These are phyloP conservation scores for Omphalotus olearius DNA, from an alignment of 1,284 basidiomycete genomes.

Conservation along the genomic window DNA sequence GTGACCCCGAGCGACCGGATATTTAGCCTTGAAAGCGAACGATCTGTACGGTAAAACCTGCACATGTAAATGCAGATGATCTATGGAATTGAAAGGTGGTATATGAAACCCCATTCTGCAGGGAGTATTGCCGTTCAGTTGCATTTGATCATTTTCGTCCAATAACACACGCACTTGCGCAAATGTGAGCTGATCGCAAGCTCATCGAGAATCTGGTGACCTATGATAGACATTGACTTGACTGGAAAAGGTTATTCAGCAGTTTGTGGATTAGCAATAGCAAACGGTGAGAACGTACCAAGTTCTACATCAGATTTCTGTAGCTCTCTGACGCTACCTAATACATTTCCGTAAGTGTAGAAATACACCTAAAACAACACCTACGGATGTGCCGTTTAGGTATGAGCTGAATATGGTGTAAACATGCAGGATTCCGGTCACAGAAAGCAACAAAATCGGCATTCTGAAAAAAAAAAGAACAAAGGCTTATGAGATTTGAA, in stretches of 20 bases:
- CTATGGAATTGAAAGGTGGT: constrained; percentile 76
- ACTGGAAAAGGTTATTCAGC: constrained; percentile 34
- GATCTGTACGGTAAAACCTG: constrained; percentile 66
- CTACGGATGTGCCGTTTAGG: constrained; percentile 60
- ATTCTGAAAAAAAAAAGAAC: constrained; percentile 36
- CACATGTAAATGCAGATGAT: constrained; percentile 80
- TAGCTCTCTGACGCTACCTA: constrained; percentile 50
- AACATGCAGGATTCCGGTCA: constrained; percentile 59
- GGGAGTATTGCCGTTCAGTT: neutral
- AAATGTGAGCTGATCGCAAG: constrained; percentile 41
- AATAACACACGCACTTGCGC: constrained; percentile 7
- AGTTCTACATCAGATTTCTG: constrained; percentile 39
- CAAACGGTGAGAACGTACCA: constrained; percentile 31
- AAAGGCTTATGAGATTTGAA: neutral
- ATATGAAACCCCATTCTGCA: constrained; percentile 76
- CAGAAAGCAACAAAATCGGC: constrained; percentile 56
- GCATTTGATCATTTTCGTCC: neutral
- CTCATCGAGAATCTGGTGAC: constrained; percentile 46
- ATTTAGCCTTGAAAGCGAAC: constrained; percentile 44
- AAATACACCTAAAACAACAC: constrained; percentile 11
- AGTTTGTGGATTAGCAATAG: neutral
- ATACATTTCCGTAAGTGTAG: neutral
- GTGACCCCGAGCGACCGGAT: constrained; percentile 44
- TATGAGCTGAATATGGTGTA: constrained; percentile 61
- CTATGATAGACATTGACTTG: constrained; percentile 57